Conservation (phyloP, 495 filamentous ascomycete genomes). For the Xylaria nigripes region DNA sequence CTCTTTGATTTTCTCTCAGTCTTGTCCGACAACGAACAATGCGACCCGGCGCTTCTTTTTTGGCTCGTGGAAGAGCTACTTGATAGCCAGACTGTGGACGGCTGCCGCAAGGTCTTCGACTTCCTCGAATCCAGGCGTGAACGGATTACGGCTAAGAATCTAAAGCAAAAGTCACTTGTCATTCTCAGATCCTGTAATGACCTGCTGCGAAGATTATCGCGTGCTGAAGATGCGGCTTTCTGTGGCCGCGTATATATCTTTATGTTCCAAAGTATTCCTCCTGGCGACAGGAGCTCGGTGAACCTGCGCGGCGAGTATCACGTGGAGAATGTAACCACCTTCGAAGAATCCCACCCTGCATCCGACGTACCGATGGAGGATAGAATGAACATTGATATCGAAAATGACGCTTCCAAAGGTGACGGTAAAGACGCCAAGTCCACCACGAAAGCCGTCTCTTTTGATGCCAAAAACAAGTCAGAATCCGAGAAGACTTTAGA, state of each 20-base stretch:
- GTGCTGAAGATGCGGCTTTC: slow-evolving; percentile 94
- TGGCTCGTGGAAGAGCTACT: slow-evolving; percentile 91
- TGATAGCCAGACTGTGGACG: slow-evolving; percentile 88
- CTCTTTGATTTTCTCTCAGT: slow-evolving; percentile 83
- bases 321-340: slow-evolving; percentile 86
- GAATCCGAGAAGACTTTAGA: slow-evolving; percentile 43
- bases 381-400: slow-evolving; percentile 49
- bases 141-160: slow-evolving; percentile 74
- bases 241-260: slow-evolving; percentile 96
- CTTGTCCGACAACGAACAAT: slow-evolving; percentile 76
- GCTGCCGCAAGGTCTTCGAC: slow-evolving; percentile 83
- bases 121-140: slow-evolving; percentile 90
- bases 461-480: slow-evolving; percentile 36
- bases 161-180: slow-evolving; percentile 75
- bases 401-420: slow-evolving; percentile 27
- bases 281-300: slow-evolving; percentile 93
- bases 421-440: slow-evolving; percentile 32
- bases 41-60: slow-evolving; percentile 74
- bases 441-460: slow-evolving; percentile 45
- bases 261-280: slow-evolving; percentile 91
- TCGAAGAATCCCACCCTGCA: slow-evolving; percentile 50
- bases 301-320: slow-evolving; percentile 96
- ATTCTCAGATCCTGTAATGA: slow-evolving; percentile 93
- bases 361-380: slow-evolving; percentile 47
- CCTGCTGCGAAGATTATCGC: slow-evolving; percentile 77